A percentile compares a stretch with the other conserved stretches of the same genome.
Evolutionary conservation across 768 basidiomycete species (phyloP).

Genomic region (Candolleomyces eurysporus): DNA sequence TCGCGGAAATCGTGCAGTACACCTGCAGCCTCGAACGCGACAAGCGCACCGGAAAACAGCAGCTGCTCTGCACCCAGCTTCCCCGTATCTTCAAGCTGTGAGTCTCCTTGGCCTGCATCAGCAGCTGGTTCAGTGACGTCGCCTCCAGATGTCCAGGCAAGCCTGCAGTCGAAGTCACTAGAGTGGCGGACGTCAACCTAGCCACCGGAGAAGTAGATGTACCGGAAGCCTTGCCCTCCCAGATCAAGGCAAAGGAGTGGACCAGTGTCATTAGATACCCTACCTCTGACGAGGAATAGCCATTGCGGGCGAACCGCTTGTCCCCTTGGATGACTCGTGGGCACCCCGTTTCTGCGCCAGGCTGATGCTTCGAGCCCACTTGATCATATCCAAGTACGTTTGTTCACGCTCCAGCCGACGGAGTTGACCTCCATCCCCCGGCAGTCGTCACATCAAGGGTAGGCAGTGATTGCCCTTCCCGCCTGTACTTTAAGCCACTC

Average conservation of each 20-base stretch:
- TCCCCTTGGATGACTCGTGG: too few species aligned
- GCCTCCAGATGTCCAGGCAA: slow-evolving; percentile 56
- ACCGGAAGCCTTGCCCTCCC: slow-evolving; percentile 19
- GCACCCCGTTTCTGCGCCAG: too few species aligned
- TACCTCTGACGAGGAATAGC: neutral
- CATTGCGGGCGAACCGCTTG: neutral
- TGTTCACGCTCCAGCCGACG: too few species aligned
- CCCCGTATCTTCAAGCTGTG: slow-evolving; percentile 75
- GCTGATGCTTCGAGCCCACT: too few species aligned
- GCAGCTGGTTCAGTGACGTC: slow-evolving; percentile 2
- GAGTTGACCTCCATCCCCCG: too few species aligned
- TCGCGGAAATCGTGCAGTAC: slow-evolving; percentile 74
- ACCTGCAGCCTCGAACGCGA: slow-evolving; percentile 47
- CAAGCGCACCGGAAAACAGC: slow-evolving; percentile 17
- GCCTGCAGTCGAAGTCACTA: slow-evolving; percentile 73
- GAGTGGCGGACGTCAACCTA: slow-evolving; percentile 45
- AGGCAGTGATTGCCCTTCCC: too few species aligned
- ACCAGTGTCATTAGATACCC: slow-evolving; percentile 1
- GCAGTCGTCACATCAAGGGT: too few species aligned
- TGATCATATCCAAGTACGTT: too few species aligned
- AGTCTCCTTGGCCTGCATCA: slow-evolving; percentile 19
- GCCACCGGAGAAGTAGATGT: slow-evolving; percentile 50
- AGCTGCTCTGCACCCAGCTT: slow-evolving; percentile 67
- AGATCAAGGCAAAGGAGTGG: slow-evolving; percentile 35
- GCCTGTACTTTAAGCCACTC: too few species aligned